Conservation (phyloP, 2,329 filamentous ascomycete species). For the Cercospora janseana region DNA sequence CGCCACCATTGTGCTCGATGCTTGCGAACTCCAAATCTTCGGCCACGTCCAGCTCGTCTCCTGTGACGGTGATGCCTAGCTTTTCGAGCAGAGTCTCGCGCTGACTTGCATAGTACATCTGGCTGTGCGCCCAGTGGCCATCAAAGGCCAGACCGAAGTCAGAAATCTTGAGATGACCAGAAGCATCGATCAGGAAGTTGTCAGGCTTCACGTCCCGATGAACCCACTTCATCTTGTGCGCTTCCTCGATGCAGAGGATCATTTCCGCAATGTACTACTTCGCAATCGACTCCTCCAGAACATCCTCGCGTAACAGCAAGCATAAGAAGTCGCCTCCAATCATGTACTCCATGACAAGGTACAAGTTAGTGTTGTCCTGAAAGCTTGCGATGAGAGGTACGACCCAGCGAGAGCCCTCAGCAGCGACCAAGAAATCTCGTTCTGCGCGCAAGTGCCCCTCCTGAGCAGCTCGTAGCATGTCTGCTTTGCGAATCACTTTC, state of each 20-base stretch:
- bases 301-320: constrained; percentile 78
- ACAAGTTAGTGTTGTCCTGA: constrained; percentile 78
- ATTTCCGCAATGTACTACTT: constrained; percentile 93
- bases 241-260: constrained; percentile 91
- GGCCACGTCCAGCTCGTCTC: constrained; percentile 68
- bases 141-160: constrained; percentile 96
- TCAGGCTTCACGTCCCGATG: constrained; percentile 96
- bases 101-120: constrained; percentile 79
- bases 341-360: constrained; percentile 98
- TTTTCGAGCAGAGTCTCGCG: constrained; percentile 75
- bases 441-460: constrained; percentile 91
- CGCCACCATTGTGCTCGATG: constrained; percentile 2
- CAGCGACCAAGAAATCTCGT: constrained; percentile 84
- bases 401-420: constrained; percentile 85
- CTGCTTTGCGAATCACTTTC: constrained; percentile 93
- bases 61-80: constrained; percentile 69
- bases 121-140: constrained; percentile 90
- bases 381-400: constrained; percentile 86
- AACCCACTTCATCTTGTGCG: constrained; percentile 83
- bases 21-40: constrained; percentile 39
- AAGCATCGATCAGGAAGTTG: constrained; percentile 87
- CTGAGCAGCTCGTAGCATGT: constrained; percentile 87
- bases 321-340: constrained; percentile 92
- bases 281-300: constrained; percentile 73
- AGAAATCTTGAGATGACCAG: constrained; percentile 89